Conservation (phyloP, 225 moss, liverwort and hornwort species). For the Takakia lepidozioides region DNA sequence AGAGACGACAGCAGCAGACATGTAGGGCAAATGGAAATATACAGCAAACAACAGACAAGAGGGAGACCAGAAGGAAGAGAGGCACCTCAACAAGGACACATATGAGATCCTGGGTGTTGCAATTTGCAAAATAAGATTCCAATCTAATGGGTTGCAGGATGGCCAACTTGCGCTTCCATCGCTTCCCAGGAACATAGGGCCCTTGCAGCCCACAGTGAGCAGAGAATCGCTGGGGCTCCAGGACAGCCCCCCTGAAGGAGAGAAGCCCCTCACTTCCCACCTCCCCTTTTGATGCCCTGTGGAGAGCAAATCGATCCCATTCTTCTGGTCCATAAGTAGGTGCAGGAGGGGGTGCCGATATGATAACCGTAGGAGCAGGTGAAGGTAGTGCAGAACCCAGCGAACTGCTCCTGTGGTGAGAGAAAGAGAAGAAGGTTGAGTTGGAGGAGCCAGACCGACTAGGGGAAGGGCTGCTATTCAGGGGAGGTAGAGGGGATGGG, state of each 20-base stretch:
- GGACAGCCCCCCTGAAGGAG: constrained; percentile 91
- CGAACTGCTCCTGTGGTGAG: constrained; percentile 70
- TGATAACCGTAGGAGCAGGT: constrained; percentile 31
- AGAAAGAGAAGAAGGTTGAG: constrained; percentile 87
- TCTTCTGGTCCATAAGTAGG: constrained; percentile 84
- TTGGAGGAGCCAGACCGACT: constrained; percentile 57
- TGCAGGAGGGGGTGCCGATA: constrained; percentile 43
- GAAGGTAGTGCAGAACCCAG: constrained; percentile 43
- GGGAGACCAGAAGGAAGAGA: too few species aligned
- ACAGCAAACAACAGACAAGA: too few species aligned
- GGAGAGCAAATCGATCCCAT: constrained; percentile 72
- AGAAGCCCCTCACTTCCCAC: constrained; percentile 96
- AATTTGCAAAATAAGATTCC: constrained; percentile 89
- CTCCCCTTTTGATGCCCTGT: constrained; percentile 65
- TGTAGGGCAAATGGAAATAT: too few species aligned
- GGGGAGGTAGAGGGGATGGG: constrained; percentile 41
- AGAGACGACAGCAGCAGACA: too few species aligned
- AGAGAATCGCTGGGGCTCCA: constrained; percentile 96
- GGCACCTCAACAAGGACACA: constrained; percentile 93
- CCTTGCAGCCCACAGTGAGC: constrained; percentile 85
- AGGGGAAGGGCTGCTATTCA: constrained; percentile 67
- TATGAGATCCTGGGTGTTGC: constrained; percentile 90
- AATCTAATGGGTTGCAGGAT: constrained; percentile 80
- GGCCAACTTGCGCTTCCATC: constrained; percentile 88
- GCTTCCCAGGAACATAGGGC: constrained; percentile 88